Evolutionary conservation across 306 rosid species (phyloP).

Genomic region (Potentilla sterilis): DNA sequence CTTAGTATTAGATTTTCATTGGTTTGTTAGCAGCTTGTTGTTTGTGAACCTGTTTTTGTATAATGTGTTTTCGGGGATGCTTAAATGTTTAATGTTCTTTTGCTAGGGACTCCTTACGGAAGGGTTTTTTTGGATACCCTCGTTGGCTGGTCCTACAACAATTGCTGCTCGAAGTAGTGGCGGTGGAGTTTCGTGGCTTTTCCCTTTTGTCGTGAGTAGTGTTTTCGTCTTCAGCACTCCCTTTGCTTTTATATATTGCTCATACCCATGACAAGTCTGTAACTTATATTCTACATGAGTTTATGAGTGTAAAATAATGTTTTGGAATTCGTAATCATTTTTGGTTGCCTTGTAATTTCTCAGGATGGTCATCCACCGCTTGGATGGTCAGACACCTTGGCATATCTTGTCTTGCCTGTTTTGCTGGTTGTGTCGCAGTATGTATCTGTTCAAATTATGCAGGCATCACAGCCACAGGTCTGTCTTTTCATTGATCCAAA

Average conservation of each 20-base stretch:
- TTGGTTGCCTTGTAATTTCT: conserved; percentile 22
- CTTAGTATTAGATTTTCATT: neutral
- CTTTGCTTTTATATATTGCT: neutral
- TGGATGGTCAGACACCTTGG: conserved; percentile 96
- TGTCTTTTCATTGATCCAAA: conserved; percentile 31
- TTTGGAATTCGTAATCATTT: neutral
- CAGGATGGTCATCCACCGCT: conserved; percentile 99
- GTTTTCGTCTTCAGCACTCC: conserved; percentile 24
- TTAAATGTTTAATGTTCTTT: conserved; percentile 18
- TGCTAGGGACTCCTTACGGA: conserved; percentile 89
- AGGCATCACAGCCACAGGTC: conserved; percentile 96
- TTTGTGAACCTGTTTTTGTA: conserved; percentile 1
- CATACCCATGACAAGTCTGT: neutral
- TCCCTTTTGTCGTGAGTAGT: conserved; percentile 85
- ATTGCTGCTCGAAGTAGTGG: conserved; percentile 84
- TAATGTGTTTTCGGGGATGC: conserved; percentile 9
- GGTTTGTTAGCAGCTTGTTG: conserved; percentile 11
- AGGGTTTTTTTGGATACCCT: conserved; percentile 99
- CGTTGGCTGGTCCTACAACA: conserved; percentile 96
- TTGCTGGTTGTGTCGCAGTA: conserved; percentile 81
- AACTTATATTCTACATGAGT: neutral
- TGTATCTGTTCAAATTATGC: conserved; percentile 94
- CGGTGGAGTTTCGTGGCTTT: conserved; percentile 91
- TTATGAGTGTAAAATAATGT: neutral
- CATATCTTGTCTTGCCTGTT: conserved; percentile 92